phyloP scores from a whole-genome alignment of 768 basidiomycete genomes.

The Pisolithus albus region DNA sequence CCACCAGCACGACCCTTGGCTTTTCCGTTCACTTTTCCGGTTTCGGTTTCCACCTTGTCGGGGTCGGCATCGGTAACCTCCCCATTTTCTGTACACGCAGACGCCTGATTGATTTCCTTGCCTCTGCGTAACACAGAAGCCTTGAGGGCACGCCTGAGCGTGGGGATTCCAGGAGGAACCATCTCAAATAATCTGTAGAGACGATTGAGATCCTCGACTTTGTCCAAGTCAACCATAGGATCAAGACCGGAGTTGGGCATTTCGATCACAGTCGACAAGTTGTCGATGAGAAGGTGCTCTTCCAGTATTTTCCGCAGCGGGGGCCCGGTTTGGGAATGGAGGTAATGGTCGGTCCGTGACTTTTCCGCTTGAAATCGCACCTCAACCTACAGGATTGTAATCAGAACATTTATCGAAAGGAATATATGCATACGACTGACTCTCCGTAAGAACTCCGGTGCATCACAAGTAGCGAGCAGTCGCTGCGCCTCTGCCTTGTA shows the following conservation, averaged over 20 bases:
- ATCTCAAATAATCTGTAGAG: slow-evolving; percentile 69
- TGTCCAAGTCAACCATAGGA: slow-evolving; percentile 78
- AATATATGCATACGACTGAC: slow-evolving; percentile 38
- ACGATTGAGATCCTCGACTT: slow-evolving; percentile 66
- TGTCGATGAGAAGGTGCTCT: slow-evolving; percentile 66
- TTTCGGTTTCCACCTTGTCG: slow-evolving; percentile 31
- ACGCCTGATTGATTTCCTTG: slow-evolving; percentile 66
- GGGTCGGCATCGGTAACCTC: slow-evolving; percentile 30
- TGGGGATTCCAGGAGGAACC: slow-evolving; percentile 60
- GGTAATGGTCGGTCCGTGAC: slow-evolving; percentile 77
- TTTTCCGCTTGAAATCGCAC: slow-evolving; percentile 76
- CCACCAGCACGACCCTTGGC: slow-evolving; percentile 42
- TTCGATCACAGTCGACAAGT: slow-evolving; percentile 66
- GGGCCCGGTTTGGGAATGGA: slow-evolving; percentile 64
- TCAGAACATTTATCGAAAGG: not conserved
- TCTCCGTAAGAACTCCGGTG: slow-evolving; percentile 71
- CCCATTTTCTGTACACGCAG: slow-evolving; percentile 34
- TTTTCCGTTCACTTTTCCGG: slow-evolving; percentile 39
- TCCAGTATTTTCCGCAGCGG: slow-evolving; percentile 74
- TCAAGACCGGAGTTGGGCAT: slow-evolving; percentile 84
- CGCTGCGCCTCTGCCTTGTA: slow-evolving; percentile 70
- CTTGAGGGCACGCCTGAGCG: slow-evolving; percentile 60
- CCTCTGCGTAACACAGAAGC: slow-evolving; percentile 70
- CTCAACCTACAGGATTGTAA: slow-evolving; percentile 54
- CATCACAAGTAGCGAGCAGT: slow-evolving; percentile 68